phyloP scores from a whole-genome alignment of 139 green algal species.

The Tetratostichococcus sp. region DNA sequence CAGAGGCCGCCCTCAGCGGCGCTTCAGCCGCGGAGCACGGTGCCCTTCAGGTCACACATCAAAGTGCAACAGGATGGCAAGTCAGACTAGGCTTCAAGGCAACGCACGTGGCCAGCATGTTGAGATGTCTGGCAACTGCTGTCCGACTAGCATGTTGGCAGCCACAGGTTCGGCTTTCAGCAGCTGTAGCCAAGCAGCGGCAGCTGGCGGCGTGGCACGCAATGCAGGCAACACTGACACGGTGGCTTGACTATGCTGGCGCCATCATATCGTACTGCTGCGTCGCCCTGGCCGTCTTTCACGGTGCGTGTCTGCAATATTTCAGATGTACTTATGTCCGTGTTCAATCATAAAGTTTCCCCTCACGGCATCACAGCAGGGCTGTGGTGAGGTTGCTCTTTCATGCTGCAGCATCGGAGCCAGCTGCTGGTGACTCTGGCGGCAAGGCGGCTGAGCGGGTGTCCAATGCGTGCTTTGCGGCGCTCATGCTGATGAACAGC shows the following conservation, averaged over 20 bases:
- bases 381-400: too few relatives aligned
- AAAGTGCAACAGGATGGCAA: too few relatives aligned
- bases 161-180: background rate
- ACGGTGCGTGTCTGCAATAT: too few relatives aligned
- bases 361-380: too few relatives aligned
- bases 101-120: too few relatives aligned
- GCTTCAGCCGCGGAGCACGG: slow-evolving; percentile 15
- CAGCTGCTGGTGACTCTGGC: background rate
- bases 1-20: slow-evolving; percentile 10
- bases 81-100: too few relatives aligned
- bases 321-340: too few relatives aligned
- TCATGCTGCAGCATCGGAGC: background rate
- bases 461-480: slow-evolving; percentile 65
- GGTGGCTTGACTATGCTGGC: slow-evolving; percentile 24
- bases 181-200: background rate
- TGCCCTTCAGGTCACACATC: background rate
- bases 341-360: too few relatives aligned
- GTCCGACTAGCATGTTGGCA: too few relatives aligned
- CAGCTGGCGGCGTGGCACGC: background rate
- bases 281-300: slow-evolving; percentile 10
- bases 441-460: slow-evolving; percentile 55
- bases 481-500: slow-evolving; percentile 53
- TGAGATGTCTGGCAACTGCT: too few relatives aligned
- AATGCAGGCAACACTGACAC: background rate
- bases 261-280: slow-evolving; percentile 22